Evolutionary conservation across 116 monocot species (phyloP).

Genomic region (Cymodocea nodosa): DNA sequence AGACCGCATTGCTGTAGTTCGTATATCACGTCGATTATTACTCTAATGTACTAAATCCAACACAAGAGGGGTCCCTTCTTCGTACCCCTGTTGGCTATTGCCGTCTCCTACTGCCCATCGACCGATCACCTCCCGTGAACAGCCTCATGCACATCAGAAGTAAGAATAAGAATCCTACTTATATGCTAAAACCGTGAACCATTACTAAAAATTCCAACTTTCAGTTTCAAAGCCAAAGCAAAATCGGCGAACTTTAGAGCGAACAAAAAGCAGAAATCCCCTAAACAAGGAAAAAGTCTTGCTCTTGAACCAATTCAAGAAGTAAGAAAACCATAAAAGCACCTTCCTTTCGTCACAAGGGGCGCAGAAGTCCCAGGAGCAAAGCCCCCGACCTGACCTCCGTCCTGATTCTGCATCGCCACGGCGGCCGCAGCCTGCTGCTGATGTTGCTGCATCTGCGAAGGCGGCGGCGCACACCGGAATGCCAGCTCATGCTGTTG

Average conservation of each 20-base stretch:
- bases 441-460: slow-evolving; percentile 11
- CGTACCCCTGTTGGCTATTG: too few relatives aligned
- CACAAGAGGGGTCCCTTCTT: too few relatives aligned
- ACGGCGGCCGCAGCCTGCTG: slow-evolving; percentile 2
- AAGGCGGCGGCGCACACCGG: slow-evolving; percentile 5
- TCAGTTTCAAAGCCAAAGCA: background rate
- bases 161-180: too few relatives aligned
- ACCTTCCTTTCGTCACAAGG: slow-evolving; percentile 12
- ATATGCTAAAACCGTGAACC: too few relatives aligned
- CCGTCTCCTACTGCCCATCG: too few relatives aligned
- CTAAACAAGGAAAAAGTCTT: background rate
- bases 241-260: background rate
- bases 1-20: too few relatives aligned
- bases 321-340: background rate
- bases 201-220: background rate
- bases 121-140: too few relatives aligned
- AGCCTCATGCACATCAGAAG: too few relatives aligned
- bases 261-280: background rate
- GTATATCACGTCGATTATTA: too few relatives aligned
- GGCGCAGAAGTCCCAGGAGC: slow-evolving; percentile 3
- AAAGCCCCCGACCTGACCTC: background rate
- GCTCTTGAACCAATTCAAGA: background rate
- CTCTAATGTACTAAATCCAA: too few relatives aligned
- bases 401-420: slow-evolving; percentile 9
- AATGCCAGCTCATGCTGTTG: slow-evolving; percentile 21